phyloP scores from a whole-genome alignment of 345 rosid species.

The Abelmoschus esculentus region DNA sequence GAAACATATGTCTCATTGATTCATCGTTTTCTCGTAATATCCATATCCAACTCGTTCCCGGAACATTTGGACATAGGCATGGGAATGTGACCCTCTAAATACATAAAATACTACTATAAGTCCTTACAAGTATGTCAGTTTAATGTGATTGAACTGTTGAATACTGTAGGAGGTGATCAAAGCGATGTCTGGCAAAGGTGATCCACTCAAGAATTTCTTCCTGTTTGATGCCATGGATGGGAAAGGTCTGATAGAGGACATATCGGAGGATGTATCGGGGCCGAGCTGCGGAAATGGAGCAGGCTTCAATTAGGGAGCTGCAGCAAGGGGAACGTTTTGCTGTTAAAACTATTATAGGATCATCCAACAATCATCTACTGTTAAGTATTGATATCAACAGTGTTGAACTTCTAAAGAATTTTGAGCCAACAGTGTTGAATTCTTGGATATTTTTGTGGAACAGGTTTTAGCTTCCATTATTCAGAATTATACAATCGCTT shows the following conservation, averaged over 20 bases:
- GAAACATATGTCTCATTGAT: background rate
- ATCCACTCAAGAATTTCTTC: constrained; percentile 86
- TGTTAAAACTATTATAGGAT: too few species aligned
- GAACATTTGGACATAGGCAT: background rate
- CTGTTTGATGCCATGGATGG: constrained; percentile 80
- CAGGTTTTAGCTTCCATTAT: too few species aligned
- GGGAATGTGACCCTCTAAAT: background rate
- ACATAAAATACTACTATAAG: background rate
- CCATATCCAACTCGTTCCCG: background rate
- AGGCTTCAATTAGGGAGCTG: background rate
- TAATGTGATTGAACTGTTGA: background rate
- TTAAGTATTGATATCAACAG: too few species aligned
- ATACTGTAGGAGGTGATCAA: constrained; percentile 77
- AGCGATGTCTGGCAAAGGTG: constrained; percentile 80
- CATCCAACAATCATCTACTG: too few species aligned
- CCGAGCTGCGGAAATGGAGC: constrained; percentile 17
- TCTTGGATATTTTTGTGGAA: too few species aligned
- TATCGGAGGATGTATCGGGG: too few species aligned
- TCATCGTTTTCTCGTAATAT: background rate
- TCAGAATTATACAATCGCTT: too few species aligned
- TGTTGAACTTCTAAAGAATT: too few species aligned
- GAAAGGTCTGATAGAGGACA: constrained; percentile 80
- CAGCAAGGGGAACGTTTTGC: background rate
- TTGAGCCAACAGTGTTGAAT: too few species aligned
- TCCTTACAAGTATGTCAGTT: background rate